Evolutionary conservation across 768 basidiomycete species (phyloP), one percentile per base, ranked within the genome.

Genomic region (Tricholoma flavovirens): DNA sequence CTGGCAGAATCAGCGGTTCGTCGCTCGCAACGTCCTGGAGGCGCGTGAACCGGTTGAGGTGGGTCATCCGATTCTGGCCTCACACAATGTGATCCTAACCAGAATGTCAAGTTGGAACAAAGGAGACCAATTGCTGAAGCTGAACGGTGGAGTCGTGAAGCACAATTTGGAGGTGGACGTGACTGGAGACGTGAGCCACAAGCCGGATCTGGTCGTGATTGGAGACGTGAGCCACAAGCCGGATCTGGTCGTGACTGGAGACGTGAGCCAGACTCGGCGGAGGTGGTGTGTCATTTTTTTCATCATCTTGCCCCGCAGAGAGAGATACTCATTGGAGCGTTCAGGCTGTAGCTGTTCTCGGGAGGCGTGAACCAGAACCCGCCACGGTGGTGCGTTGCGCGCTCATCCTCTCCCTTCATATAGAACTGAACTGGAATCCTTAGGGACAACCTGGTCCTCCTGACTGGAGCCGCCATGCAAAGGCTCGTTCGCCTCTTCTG

Each of bases 401-500:
- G 11, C 11, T 36, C 1, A 36, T 15, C 35, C 15, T 14, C 14
- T 15, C 5, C 4, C 12, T 36, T 15, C 4, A 36, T 3, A 36
- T 14, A 32, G 30, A 32, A 5, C 30, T 8, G 6, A 32, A 32
- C 30, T 32, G 30, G 30, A 32, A 32, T 32, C 3, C 30, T 32
- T 8, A 32, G 30, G 10, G 54, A 1, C 32, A 29, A 1, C 52
- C 59, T 3, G 10, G 54, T 1, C 32, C 29, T 1, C 52, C 59
- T 49, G 58, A 64, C 6, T 68, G 64, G 67, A 65, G 51, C 30
- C 62, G 64, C 2, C 63, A 59, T 24, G 61, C 60, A 26, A 40
- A n/a, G 12, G 19, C 15, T n/a, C 15, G 22, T 32, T 8, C 22
- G 4, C 29, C 38, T 9, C 24, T 30, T 9, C 60, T 62, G 62